Evolutionary conservation across 331 rosid genomes (phyloP), one percentile per base, ranked within the genome.

Genomic region (Quercus lobata): DNA sequence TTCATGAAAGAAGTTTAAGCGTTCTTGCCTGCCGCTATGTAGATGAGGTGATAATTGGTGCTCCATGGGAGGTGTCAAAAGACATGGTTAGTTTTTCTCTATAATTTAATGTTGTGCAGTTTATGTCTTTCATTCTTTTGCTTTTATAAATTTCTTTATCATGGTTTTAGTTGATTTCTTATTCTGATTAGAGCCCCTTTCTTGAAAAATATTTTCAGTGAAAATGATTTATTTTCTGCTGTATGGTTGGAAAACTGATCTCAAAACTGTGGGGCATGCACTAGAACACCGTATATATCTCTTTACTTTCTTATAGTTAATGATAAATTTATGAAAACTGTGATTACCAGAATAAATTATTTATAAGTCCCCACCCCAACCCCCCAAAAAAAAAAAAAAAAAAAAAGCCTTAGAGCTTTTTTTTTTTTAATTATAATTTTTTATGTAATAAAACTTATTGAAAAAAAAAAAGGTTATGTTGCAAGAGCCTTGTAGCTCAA

Each of bases 1-100:
- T 88, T 71, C 92, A 88, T 19, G 92, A 88, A 80, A 84, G 92
- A 84, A 88, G 92, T 83, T 77, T 88, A 61, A 88, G 92, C 74
- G 92, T 88, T 57, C 78, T 88, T 82, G 92, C 90, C 56, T 86
- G 92, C 82, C 92, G 92, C 66, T 80, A 88, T 82, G 92, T 88
- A 60, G 92, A 88, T 46, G 92, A 88, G 83, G 92, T 88, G 79
- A 88, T 88, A 79, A 88, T 88, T 8, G 92, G 92, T 75, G 88
- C 92, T 76, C 92, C 92, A 19, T 88, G 87, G 88, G 90, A 82
- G 80, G 85, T 88, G 66, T 82, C 92, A 60, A 84, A 76, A 75
- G 92, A 88, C 55, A 79, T 84, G 90, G 92, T 88, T 52, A 86
- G 90, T 72, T 61, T 60, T 54, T 70, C 21, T n/a, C 66, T 68